Evolutionary conservation across 2,329 filamentous ascomycete genomes (phyloP), one percentile per base, ranked within the genome.

Genomic region (Exophiala sp.): DNA sequence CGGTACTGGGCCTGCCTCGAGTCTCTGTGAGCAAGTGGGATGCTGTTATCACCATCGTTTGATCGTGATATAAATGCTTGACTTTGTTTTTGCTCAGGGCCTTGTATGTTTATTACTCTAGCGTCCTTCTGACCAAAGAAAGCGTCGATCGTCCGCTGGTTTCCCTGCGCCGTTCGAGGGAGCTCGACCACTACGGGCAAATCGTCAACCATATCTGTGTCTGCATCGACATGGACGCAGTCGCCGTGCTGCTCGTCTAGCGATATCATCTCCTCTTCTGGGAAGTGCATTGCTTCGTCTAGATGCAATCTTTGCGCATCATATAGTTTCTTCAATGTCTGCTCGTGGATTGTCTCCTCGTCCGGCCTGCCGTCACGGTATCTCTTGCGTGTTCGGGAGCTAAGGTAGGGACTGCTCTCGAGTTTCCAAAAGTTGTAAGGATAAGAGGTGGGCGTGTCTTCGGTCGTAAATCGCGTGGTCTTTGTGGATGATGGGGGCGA

Each of bases 351-450:
- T 13, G 69, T 64, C 46, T 73, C 66, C 47, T 80, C 78, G 46
- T 79, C 73, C 0, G 79, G 80, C 38, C 79, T 70, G 59, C 77
- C 74, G 62, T 82, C 74, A 51, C 79, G 71, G 56, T 77, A 73
- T 27, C 80, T 67, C 64, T 83, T 83, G 52, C 75, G 70, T 48
- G 80, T 83, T 14, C 80, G 74, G 53, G 73, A 74, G 58, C 76
- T 71, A 38, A 80, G 70, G 58, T 80, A 57, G 10, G 55, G 55
- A 2, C 52, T 35, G 16, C 38, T 32, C n/a, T 43, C 29, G 32
- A 50, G 22, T 16, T 32, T 42, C 30, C 46, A 46, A 24, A 38
- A 48, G 16, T 24, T 21, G 14, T 48, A 50, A 11, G 48, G 29
- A 16, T 32, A 9, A 16, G 32, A 5, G 38, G 22, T 30, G 32